Base-by-base conservation (phyloP, 2,329 filamentous ascomycete genomes). In the Sclerotinia subarctica region DNA sequence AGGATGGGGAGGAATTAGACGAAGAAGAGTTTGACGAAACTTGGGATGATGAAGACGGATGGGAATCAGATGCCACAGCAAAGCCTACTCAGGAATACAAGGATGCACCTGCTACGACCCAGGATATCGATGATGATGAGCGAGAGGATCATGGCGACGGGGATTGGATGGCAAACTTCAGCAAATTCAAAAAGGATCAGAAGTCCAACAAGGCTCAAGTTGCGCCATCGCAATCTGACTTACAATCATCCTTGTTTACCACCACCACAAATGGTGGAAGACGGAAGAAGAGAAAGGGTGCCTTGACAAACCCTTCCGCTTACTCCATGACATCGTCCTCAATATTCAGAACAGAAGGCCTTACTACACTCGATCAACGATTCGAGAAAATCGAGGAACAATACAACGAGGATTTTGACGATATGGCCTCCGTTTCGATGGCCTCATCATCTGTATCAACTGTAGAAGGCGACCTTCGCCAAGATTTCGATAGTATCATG, bases 241-340 rank as follows among this genome's bases (percentile, higher is more conserved):
- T 90, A 58, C 88, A 91, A 75, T 89, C 86, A 2, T 91, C 90
- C 7, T 82, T 90, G 73, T 86, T 90, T 81, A 93, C 90, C 1
- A 88, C 90, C 0, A 93, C 90, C 2, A 90, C 91, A 1, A 90
- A 89, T 70, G 92, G 91, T 47, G 93, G 93, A 17, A 88, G 92
- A 64, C 86, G 85, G 70, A 98, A 98, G 88, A 97, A 97, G 86
- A 88, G 94, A 77, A 98, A 97, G 83, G 94, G 94, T 57, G 94
- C 95, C 2, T 81, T 96, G 78, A 98, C 94, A 4, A 92, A 91
- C 72, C 90, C 91, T 0, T 95, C 93, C 0, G 88, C 86, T 69
- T 96, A 95, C 80, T 95, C 91, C 64, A 97, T 97, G 94, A 93
- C 91, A 0, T 96, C 92, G 0, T 96, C 93, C 0, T 90, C 93